Evolutionary conservation across 2,329 filamentous ascomycete species (phyloP).

Genomic region (Daldinia sp.): DNA sequence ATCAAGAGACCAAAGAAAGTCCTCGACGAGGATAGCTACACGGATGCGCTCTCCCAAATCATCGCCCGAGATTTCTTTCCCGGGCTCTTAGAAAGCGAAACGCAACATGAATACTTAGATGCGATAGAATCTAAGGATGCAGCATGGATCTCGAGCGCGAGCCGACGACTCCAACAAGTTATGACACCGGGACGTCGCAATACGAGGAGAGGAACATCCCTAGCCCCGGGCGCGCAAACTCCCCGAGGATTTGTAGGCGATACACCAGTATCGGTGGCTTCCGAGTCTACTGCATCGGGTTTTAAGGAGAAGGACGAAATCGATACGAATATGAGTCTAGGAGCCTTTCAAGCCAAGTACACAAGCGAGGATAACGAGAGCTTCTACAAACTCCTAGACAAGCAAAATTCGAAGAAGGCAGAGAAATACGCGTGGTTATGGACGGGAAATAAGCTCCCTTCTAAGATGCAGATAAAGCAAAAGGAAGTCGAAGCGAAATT

Average conservation of each 20-base stretch:
- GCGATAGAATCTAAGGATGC: slow-evolving; percentile 87
- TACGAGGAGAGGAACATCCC: slow-evolving; percentile 52
- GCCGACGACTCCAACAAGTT: slow-evolving; percentile 76
- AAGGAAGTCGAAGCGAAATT: slow-evolving; percentile 70
- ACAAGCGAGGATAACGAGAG: slow-evolving; percentile 98
- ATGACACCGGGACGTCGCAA: slow-evolving; percentile 79
- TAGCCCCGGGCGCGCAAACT: slow-evolving; percentile 61
- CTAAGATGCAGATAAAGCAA: slow-evolving; percentile 80
- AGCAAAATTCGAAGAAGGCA: slow-evolving; percentile 85
- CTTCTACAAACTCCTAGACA: slow-evolving; percentile 92
- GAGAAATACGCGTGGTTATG: slow-evolving; percentile 93
- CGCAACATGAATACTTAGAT: slow-evolving; percentile 91
- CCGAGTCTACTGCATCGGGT: slow-evolving; percentile 53
- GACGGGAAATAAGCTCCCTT: slow-evolving; percentile 85
- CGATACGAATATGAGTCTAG: slow-evolving; percentile 83
- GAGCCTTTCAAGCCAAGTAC: slow-evolving; percentile 90
- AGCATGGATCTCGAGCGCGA: slow-evolving; percentile 87
- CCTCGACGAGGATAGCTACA: slow-evolving; percentile 94
- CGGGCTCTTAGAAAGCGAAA: slow-evolving; percentile 85
- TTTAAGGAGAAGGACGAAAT: slow-evolving; percentile 62
- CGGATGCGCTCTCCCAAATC: slow-evolving; percentile 89
- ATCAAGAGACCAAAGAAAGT: slow-evolving; percentile 91
- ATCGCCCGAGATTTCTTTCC: slow-evolving; percentile 98
- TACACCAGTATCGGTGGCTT: slow-evolving; percentile 74
- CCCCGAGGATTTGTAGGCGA: slow-evolving; percentile 77